phyloP scores from a whole-genome alignment of 208 protist genomes.

The Leishmania mexicana region DNA sequence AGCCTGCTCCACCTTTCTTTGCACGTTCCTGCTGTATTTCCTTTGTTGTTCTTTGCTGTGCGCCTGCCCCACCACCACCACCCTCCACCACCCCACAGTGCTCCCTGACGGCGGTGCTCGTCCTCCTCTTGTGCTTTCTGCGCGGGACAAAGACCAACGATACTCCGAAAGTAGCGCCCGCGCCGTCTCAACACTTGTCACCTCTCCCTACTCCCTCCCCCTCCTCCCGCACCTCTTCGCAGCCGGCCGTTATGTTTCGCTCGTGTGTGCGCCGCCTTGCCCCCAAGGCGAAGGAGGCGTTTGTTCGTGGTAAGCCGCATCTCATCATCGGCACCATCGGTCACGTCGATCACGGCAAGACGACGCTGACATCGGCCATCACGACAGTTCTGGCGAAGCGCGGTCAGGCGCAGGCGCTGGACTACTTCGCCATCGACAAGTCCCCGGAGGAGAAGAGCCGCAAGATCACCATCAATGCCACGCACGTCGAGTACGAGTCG shows the following conservation, averaged over 20 bases:
- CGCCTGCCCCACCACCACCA: no score
- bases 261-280: constrained; percentile 28
- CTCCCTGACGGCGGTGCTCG: not conserved
- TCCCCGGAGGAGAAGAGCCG: constrained; percentile 99
- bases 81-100: not conserved
- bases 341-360: constrained; percentile 99
- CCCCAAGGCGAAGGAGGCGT: constrained; percentile 82
- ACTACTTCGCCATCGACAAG: constrained; percentile 99
- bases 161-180: not conserved
- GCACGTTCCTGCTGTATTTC: not conserved
- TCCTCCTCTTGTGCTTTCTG: not conserved
- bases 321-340: constrained; percentile 99
- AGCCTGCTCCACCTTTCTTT: not conserved
- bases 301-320: constrained; percentile 96
- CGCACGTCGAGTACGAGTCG: constrained; percentile 99
- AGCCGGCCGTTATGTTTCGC: constrained; percentile 24
- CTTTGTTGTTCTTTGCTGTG: no score
- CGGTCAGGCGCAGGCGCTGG: constrained; percentile 78
- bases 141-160: not conserved
- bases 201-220: not conserved
- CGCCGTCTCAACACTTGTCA: not conserved
- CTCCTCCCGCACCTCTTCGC: not conserved
- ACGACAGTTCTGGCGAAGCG: constrained; percentile 94
- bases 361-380: constrained; percentile 98
- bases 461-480: constrained; percentile 99